phyloP scores from a whole-genome alignment of 2,329 filamentous ascomycete species.

The Pleochaeta shiraiana region DNA sequence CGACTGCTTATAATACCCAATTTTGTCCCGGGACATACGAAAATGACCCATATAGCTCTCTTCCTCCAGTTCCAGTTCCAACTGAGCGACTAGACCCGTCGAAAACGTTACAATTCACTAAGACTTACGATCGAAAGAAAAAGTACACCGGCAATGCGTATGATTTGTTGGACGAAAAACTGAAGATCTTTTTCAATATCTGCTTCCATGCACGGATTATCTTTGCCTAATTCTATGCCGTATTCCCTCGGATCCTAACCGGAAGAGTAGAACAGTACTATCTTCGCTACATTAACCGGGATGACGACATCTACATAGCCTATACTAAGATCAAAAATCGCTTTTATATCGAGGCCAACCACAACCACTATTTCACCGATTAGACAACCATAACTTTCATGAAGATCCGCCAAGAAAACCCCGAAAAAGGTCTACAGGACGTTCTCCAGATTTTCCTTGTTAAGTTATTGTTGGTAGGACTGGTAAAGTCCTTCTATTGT shows the following conservation, averaged over 20 bases:
- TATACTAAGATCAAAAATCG: neutral
- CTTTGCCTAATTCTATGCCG: neutral
- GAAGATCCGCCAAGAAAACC: neutral
- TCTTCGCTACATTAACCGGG: neutral
- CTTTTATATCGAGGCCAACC: neutral
- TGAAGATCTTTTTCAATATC: neutral
- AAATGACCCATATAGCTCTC: neutral
- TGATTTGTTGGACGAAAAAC: neutral
- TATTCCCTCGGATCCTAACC: neutral
- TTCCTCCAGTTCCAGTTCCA: neutral
- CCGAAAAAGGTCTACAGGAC: neutral
- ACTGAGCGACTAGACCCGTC: neutral
- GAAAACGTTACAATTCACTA: neutral
- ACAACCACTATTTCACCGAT: neutral
- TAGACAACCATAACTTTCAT: neutral
- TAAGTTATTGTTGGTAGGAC: too few relatives aligned
- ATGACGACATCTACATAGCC: neutral
- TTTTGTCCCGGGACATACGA: neutral
- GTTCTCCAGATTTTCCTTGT: neutral
- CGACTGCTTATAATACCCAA: neutral
- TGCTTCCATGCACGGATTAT: neutral
- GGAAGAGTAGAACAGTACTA: neutral
- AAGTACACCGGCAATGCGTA: neutral
- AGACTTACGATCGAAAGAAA: neutral
- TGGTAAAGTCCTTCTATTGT: too few relatives aligned